phyloP scores from a whole-genome alignment of 1,139 yeast genomes.

The Kodamaea arcana region DNA sequence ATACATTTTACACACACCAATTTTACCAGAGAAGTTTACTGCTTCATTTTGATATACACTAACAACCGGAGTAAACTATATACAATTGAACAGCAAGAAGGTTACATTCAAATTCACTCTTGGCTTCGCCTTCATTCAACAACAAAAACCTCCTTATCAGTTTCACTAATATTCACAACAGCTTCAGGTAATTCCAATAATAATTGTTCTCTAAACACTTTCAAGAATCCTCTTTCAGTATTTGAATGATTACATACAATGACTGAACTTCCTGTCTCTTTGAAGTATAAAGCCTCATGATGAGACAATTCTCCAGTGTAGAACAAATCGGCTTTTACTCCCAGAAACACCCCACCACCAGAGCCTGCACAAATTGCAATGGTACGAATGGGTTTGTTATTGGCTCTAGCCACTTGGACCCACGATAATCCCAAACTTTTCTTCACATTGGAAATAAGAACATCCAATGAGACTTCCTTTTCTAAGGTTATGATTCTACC shows the following conservation, averaged over 20 bases:
- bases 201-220: slow-evolving; percentile 47
- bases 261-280: slow-evolving; percentile 71
- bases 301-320: slow-evolving; percentile 93
- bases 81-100: too few relatives aligned
- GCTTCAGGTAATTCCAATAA: slow-evolving; percentile 40
- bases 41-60: too few relatives aligned
- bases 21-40: too few relatives aligned
- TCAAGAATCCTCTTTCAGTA: slow-evolving; percentile 83
- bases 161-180: slow-evolving; percentile 43
- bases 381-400: slow-evolving; percentile 31
- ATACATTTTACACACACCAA: too few relatives aligned
- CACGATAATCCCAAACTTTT: slow-evolving; percentile 45
- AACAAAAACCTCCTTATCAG: slow-evolving; percentile 57
- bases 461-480: slow-evolving; percentile 38
- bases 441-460: slow-evolving; percentile 55
- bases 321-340: slow-evolving; percentile 68
- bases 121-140: too few relatives aligned
- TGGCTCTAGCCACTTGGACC: slow-evolving; percentile 59
- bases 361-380: slow-evolving; percentile 97
- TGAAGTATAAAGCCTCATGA: slow-evolving; percentile 74
- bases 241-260: slow-evolving; percentile 85
- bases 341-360: slow-evolving; percentile 67
- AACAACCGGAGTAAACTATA: neutral
- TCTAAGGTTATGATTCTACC: slow-evolving; percentile 65
- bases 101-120: too few relatives aligned